Base-by-base conservation (phyloP, 305 asterid genomes). In the Fraxinus albicans region DNA sequence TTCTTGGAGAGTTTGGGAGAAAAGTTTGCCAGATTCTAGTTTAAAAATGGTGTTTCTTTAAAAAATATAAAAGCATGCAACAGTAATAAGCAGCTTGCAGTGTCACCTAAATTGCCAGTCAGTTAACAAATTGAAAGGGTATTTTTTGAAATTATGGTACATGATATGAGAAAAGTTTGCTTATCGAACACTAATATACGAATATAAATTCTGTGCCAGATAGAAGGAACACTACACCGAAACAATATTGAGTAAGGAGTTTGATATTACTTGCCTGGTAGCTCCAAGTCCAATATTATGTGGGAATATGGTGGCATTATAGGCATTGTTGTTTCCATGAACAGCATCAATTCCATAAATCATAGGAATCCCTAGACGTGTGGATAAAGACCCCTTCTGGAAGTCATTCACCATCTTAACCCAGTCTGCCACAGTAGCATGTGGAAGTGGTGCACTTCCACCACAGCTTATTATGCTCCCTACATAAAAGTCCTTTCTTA, bases 401-500 rank as follows among this genome's bases (percentile, higher is more conserved):
- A 80, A 86, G 1, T 77, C 86, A 76, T 90, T 90, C 8, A 88
- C 90, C 90, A 88, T 88, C 75, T 86, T 88, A 7, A 90, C 72
- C 91, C 91, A 88, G 21, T 95, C 96, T 50, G 88, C 80, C 31
- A 90, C 94, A 76, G 91, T 90, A 86, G 97, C 98, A 84, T 80
- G 87, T 36, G 89, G 92, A 81, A 36, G 93, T 15, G 97, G 98
- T 15, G 88, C 79, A 83, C 97, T 95, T 77, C 98, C 98, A 47
- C 98, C 98, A 42, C 98, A 96, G 75, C 98, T 95, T 81, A 95
- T 86, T 77, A 95, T 72, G 80, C 98, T 93, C 81, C 98, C 97
- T 95, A 81, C 90, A 89, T 55, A 78, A 77, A 50, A 76, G 44
- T 25, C 13, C 7, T 60, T 12, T 44, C 15, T 9, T 78, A 31